Base-by-base conservation (phyloP, 257 asterid species). In the Nicotiana paniculata region DNA sequence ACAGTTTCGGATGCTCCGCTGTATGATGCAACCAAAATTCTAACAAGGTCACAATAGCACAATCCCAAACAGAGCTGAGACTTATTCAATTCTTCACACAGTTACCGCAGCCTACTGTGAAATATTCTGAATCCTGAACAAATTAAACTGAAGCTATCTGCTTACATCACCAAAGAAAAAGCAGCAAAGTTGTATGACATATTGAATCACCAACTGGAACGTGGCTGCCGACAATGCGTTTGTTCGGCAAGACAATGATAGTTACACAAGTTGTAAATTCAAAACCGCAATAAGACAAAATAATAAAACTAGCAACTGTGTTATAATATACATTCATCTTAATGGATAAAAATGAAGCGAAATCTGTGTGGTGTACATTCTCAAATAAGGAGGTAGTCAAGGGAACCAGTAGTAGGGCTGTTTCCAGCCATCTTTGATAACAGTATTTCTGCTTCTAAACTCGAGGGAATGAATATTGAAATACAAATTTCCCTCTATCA, bases 121-220 rank as follows among this genome's bases (percentile, higher is more conserved):
- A 51, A 51, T 51, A 2, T 26, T 74, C 9, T 51, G 63, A 51
- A 54, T 48, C 24, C 62, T 48, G 79, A 74, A 15, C 4, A 75
- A 26, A 61, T 51, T 59, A 75, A 15, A 75, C 63, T 51, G 61
- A 72, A 21, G 26, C 80, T 28, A 28, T 72, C 80, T 28, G 5
- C 80, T 75, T 75, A 75, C 80, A 51, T 51, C 80, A 75, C 63
- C 30, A 51, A 48, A 75, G 46, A 51, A 51, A 75, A 75, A 15
- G 80, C 80, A 75, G 43, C 63, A 75, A 28, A 13, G 28, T 33
- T 51, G 63, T 28, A 75, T 74, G 62, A 24, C 62, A 48, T 11
- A 28, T 3, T 26, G 43, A 48, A 74, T 75, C 80, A 26, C 62
- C 43, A 28, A 75, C 80, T 51, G 63, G 62, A 51, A 75, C 9